Percentiles rank a stretch among this genome's conserved stretches.
phyloP scores from a whole-genome alignment of 2,329 filamentous ascomycete species.

The Fusarium newnesense region DNA sequence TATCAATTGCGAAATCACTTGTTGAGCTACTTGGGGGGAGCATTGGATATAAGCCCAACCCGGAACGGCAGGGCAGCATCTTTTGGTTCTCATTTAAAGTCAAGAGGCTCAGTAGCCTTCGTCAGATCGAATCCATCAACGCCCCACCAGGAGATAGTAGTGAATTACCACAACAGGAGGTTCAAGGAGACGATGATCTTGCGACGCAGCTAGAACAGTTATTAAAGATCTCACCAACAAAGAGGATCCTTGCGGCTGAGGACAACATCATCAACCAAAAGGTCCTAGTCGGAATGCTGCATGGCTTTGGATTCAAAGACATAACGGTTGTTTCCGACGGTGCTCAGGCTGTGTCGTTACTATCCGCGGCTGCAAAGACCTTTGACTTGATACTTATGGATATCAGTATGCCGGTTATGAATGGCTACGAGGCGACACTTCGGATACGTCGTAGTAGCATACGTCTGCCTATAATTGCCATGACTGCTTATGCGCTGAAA shows the following conservation, averaged over 20 bases:
- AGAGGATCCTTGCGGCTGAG: not conserved
- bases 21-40: not conserved
- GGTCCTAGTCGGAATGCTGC: constrained; percentile 1
- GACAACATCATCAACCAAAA: constrained; percentile 15
- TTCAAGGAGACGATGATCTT: not conserved
- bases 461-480: not conserved
- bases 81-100: constrained; percentile 6
- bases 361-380: accelerated
- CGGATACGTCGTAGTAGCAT: not conserved
- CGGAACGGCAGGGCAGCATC: not conserved
- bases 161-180: not conserved
- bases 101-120: not conserved
- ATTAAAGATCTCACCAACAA: not conserved
- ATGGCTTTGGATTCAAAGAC: not conserved
- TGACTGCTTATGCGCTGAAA: constrained; percentile 5
- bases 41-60: not conserved
- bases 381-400: constrained; percentile 10
- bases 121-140: not conserved
- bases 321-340: constrained; percentile 7
- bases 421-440: constrained; percentile 1
- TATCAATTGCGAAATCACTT: constrained; percentile 5
- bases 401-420: constrained; percentile 11
- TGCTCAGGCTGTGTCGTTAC: not conserved
- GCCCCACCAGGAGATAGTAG: accelerated
- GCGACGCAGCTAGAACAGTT: not conserved